Percentiles rank a stretch among this genome's conserved stretches.
Conservation (phyloP, 495 filamentous ascomycete species). For the Podospora anserina region DNA sequence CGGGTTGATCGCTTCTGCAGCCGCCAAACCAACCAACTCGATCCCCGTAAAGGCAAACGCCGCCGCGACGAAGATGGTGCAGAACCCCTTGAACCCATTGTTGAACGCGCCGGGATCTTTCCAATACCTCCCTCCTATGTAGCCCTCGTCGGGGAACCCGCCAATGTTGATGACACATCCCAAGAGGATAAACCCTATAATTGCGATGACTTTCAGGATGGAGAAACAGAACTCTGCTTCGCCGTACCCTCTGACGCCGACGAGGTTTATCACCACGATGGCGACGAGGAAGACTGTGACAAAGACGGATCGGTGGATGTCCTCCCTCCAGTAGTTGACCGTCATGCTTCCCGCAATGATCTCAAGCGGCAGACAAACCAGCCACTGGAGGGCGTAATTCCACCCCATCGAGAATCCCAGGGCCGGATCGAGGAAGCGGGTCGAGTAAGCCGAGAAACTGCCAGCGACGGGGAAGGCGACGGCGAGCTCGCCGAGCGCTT, state of each 20-base stretch:
- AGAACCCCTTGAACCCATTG: slow-evolving; percentile 91
- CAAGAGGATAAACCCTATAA: slow-evolving; percentile 83
- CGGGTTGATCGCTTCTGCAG: slow-evolving; percentile 83
- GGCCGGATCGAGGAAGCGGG: slow-evolving; percentile 86
- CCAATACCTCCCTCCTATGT: slow-evolving; percentile 87
- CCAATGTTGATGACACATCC: slow-evolving; percentile 77
- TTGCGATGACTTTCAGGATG: slow-evolving; percentile 78
- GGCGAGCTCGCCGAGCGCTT: slow-evolving; percentile 88
- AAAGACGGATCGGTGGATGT: slow-evolving; percentile 70
- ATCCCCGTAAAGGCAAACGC: slow-evolving; percentile 92
- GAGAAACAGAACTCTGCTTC: slow-evolving; percentile 91
- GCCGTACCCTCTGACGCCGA: slow-evolving; percentile 83
- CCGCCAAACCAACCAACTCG: slow-evolving; percentile 88
- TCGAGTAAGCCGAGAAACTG: slow-evolving; percentile 90
- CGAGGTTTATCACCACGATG: slow-evolving; percentile 78
- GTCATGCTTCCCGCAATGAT: slow-evolving; percentile 89
- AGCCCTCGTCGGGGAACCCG: slow-evolving; percentile 68
- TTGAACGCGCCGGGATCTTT: slow-evolving; percentile 80
- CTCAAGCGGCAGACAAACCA: slow-evolving; percentile 82
- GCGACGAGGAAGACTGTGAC: slow-evolving; percentile 76
- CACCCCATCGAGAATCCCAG: slow-evolving; percentile 99
- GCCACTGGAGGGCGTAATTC: slow-evolving; percentile 97
- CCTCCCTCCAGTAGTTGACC: slow-evolving; percentile 74
- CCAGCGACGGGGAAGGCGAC: slow-evolving; percentile 89
- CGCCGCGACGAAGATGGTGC: slow-evolving; percentile 88